A percentile compares a stretch with the other conserved stretches of the same genome.
Conservation (phyloP, 129 eudicot genomes). For the Deinandra increscens region DNA sequence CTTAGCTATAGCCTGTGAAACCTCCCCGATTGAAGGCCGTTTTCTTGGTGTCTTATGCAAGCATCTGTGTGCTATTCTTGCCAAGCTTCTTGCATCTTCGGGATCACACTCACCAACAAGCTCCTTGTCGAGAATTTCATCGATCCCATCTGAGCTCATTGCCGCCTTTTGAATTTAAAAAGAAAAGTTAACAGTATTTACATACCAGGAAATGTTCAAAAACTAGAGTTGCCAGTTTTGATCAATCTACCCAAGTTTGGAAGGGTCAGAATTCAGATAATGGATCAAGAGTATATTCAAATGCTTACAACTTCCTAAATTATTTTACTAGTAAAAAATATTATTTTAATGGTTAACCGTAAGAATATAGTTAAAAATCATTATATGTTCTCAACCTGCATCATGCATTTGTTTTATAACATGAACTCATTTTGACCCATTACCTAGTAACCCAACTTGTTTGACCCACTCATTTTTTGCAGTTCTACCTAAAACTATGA, state of each 20-base stretch:
- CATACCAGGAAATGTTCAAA: background rate
- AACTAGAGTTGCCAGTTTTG: background rate
- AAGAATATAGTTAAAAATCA: no score
- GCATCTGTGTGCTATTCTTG: conserved; percentile 74
- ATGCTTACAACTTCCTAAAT: conserved; percentile 12
- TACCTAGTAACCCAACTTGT: background rate
- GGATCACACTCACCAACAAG: conserved; percentile 67
- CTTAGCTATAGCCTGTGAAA: conserved; percentile 68
- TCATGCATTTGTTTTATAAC: background rate
- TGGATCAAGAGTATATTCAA: background rate
- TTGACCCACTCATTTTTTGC: background rate
- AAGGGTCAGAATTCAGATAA: background rate
- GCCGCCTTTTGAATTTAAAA: conserved; percentile 52
- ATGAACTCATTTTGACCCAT: background rate
- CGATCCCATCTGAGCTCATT: conserved; percentile 92
- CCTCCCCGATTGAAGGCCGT: conserved; percentile 75
- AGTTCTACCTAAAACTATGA: background rate
- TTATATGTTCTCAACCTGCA: no score
- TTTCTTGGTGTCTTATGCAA: conserved; percentile 75
- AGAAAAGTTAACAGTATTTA: background rate
- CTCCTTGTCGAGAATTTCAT: conserved; percentile 76
- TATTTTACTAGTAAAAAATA: background rate
- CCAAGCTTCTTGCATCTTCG: conserved; percentile 65
- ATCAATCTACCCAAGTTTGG: background rate
- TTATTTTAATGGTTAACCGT: background rate